Base-by-base conservation (phyloP, 306 rosid species). In the Prunus mira region DNA sequence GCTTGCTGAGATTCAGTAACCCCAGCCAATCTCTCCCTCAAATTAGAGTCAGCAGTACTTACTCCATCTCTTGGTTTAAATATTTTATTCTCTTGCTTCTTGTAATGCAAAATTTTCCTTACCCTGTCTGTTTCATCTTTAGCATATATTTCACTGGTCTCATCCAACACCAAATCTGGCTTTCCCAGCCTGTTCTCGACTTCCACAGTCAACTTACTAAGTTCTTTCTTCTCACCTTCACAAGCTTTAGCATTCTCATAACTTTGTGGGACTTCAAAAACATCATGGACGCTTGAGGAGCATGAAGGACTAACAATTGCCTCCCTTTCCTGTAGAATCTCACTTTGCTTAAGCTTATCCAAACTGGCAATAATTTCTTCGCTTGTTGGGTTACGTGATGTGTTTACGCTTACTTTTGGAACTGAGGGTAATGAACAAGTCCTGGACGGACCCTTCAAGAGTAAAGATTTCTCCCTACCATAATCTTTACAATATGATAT, bases 261-360 rank as follows among this genome's bases (percentile, higher is more conserved):
- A 20, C 70, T 67, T 80, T 85, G 83, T 41, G 97, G 93, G 61
- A 91, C 93, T 84, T 93, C 98, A 47, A 86, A 91, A 28, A 96
- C 87, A 82, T 96, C 99, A 73, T 89, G 90, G 32, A 93, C 76
- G 41, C 77, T 83, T 45, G 77, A 83, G 12, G 80, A 55, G 69
- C 75, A 41, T 7, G 89, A 76, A 46, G 85, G 69, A 81, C 51
- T 79, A 67, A 12, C 67, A 69, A 18, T 65, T 46, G 47, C 52
- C 54, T 80, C 87, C 71, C 72, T 52, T 67, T 78, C 76, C 9
- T 28, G 70, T 65, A 73, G 30, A 73, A 61, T 34, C 70, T 51
- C 84, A 45, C 9, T 22, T 2, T 14, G 68, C 27, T 82, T 73
- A 25, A 43, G 83, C 60, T 68, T 76, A 56, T 76, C 80, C 46